A percentile compares a stretch with the other conserved stretches of the same genome.
Conservation (phyloP, 768 basidiomycete species). For the Leccinum uliginosum region DNA sequence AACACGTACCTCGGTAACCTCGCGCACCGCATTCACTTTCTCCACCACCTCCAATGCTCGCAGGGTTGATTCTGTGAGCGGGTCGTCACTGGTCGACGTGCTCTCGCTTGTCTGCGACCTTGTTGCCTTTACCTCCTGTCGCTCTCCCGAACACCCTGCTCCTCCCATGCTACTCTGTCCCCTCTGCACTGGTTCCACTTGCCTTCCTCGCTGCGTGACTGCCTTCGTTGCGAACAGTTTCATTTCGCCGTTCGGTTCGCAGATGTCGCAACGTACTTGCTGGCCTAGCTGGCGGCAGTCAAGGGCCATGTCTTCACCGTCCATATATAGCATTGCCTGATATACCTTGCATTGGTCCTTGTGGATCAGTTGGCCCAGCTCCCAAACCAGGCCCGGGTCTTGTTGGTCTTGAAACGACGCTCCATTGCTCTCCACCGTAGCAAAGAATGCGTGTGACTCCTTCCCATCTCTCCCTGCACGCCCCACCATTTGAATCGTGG, state of each 20-base stretch:
- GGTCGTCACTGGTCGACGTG: too few species aligned
- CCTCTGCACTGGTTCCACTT: too few species aligned
- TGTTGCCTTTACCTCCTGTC: too few species aligned
- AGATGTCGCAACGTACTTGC: neutral
- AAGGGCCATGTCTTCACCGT: neutral
- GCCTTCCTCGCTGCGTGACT: too few species aligned
- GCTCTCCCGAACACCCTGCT: too few species aligned
- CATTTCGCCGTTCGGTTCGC: neutral
- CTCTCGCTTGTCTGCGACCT: too few species aligned
- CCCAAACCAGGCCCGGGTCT: neutral
- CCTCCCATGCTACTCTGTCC: too few species aligned
- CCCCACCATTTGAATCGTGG: neutral
- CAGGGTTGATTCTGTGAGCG: too few species aligned
- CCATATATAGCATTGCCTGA: neutral
- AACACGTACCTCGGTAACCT: too few species aligned
- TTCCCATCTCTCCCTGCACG: constrained; percentile 1
- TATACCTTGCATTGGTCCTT: neutral
- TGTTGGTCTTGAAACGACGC: neutral
- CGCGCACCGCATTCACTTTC: too few species aligned
- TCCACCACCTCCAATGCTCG: too few species aligned
- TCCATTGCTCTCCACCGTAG: neutral
- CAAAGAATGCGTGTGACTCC: neutral
- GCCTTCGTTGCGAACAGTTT: neutral
- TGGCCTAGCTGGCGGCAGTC: neutral
- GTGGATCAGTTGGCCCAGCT: neutral